phyloP scores from a whole-genome alignment of 2,329 filamentous ascomycete species.

The Aureobasidium leucospermi region DNA sequence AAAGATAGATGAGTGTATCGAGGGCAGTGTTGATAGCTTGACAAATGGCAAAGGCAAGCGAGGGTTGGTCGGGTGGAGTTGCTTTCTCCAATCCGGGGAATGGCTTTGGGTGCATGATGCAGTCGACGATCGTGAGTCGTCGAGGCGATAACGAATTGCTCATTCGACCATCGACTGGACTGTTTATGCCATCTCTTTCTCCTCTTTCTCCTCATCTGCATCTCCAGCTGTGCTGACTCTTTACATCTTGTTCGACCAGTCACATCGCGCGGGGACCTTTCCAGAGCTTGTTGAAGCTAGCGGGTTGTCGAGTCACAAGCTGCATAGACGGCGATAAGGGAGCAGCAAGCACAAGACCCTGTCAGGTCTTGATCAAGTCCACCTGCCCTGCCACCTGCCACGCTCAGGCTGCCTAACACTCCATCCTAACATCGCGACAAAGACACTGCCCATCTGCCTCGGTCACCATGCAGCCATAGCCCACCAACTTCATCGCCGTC shows the following conservation, averaged over 20 bases:
- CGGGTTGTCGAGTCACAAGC: constrained; percentile 12
- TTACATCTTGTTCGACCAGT: background rate
- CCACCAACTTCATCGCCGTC: background rate
- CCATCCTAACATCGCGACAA: background rate
- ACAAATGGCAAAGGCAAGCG: background rate
- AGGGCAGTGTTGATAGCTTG: background rate
- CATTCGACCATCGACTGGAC: background rate
- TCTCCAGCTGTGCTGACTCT: background rate
- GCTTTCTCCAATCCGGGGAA: background rate
- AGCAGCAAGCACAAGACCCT: background rate
- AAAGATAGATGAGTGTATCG: background rate
- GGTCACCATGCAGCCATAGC: constrained; percentile 11
- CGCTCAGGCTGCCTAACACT: too few relatives aligned
- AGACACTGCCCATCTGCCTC: background rate
- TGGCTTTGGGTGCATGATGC: background rate
- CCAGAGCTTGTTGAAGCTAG: background rate
- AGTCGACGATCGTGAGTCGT: background rate
- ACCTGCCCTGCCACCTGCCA: too few relatives aligned
- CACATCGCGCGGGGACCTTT: background rate
- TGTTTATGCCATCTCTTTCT: background rate
- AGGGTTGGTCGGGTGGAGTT: background rate
- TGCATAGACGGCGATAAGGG: constrained; percentile 9
- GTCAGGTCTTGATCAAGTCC: background rate
- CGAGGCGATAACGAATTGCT: constrained; percentile 9
- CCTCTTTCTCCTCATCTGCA: background rate